Evolutionary conservation across 2,329 filamentous ascomycete species (phyloP).

Genomic region (Cordyceps fumosorosea): DNA sequence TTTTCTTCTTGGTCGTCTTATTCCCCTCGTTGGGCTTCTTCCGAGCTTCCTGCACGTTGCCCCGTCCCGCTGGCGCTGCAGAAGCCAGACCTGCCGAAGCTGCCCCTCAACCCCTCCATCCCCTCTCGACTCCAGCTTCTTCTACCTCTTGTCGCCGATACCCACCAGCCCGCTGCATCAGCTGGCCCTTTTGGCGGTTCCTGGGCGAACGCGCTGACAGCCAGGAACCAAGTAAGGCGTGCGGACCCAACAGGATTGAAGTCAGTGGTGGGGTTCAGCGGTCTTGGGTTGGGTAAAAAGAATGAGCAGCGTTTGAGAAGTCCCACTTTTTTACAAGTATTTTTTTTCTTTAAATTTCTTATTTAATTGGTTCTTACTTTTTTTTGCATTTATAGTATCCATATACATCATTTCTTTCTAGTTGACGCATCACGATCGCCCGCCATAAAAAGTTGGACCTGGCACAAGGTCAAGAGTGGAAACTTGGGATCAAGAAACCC

Average conservation of each 20-base stretch:
- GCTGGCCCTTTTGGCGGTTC: conserved; percentile 1
- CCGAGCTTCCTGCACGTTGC: not conserved
- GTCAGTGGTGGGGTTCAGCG: not conserved
- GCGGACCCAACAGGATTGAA: not conserved
- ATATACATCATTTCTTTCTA: not conserved
- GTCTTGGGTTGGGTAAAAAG: conserved; percentile 10
- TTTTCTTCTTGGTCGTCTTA: not conserved
- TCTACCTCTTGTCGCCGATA: no score
- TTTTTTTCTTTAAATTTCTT: not conserved
- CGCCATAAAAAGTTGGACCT: not conserved
- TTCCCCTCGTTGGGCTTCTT: not conserved
- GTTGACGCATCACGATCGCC: conserved; percentile 7
- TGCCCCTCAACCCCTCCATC: not conserved
- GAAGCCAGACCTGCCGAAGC: not conserved
- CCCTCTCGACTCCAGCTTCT: no score
- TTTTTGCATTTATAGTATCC: not conserved
- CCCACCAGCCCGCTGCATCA: not conserved
- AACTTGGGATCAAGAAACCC: not conserved
- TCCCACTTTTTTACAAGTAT: not conserved
- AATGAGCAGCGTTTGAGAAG: not conserved
- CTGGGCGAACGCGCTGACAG: not conserved
- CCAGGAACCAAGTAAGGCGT: not conserved
- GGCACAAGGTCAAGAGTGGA: not conserved
- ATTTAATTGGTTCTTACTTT: not conserved
- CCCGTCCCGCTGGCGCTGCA: not conserved